Conservation (phyloP, 2,329 filamentous ascomycete species). For the Fusarium drepaniforme region DNA sequence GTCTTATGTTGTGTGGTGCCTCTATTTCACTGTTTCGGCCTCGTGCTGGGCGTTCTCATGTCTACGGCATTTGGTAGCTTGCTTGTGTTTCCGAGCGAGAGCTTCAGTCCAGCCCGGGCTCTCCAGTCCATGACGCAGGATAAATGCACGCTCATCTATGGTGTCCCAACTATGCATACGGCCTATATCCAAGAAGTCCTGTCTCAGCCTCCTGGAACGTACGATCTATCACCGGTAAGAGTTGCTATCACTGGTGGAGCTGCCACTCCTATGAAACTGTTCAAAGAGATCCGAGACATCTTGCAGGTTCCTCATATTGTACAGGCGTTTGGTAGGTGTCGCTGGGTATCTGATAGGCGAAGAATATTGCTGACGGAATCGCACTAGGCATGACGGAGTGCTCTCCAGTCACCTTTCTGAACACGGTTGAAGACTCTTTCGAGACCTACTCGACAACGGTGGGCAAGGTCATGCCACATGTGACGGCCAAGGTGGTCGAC, state of each 20-base stretch:
- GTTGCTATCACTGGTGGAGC: neutral
- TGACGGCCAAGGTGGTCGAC: neutral
- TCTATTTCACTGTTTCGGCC: neutral
- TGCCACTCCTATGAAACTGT: neutral
- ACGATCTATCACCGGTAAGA: neutral
- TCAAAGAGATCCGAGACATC: neutral
- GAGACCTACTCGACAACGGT: neutral
- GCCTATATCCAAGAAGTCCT: neutral
- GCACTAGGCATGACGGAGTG: neutral
- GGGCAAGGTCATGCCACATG: neutral
- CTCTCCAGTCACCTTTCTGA: neutral
- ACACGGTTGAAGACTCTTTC: neutral
- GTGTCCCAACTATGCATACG: neutral
- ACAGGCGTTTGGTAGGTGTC: neutral
- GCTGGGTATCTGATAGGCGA: fast-evolving
- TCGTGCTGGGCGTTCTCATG: neutral
- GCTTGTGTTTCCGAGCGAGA: neutral
- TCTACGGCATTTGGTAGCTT: neutral
- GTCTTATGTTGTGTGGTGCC: neutral
- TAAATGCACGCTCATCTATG: neutral
- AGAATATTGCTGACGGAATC: neutral
- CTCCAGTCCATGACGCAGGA: neutral
- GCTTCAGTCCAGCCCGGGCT: neutral
- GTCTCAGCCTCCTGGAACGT: neutral
- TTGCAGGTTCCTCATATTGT: neutral